Evolutionary conservation across 345 rosid genomes (phyloP).

Genomic region (Salix suchowensis): DNA sequence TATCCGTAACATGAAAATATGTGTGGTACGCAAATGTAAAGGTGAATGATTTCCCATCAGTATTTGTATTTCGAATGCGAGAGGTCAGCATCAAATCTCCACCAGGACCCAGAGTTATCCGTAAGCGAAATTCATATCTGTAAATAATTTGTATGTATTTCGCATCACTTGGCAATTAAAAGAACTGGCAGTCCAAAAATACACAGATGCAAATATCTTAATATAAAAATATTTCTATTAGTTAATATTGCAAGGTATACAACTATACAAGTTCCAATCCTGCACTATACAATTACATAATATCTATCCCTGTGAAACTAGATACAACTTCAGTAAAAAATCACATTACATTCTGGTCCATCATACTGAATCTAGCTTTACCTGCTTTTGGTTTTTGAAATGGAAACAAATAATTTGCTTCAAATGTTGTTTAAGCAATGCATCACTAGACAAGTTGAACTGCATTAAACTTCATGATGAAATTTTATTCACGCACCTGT

Average conservation of each 20-base stretch:
- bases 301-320: not conserved
- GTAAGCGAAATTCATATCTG: conserved; percentile 30
- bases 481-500: conserved; percentile 17
- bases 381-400: not conserved
- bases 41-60: conserved; percentile 29
- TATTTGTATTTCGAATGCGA: conserved; percentile 29
- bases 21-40: conserved; percentile 30
- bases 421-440: not conserved
- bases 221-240: not conserved
- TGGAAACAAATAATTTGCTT: not conserved
- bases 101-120: conserved; percentile 26
- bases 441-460: not conserved
- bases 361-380: not conserved
- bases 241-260: not conserved
- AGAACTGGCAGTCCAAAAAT: not conserved
- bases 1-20: conserved; percentile 27
- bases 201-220: not conserved
- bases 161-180: not conserved
- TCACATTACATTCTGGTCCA: not conserved
- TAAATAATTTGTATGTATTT: not conserved
- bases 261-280: not conserved
- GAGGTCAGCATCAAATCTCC: conserved; percentile 35
- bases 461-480: not conserved
- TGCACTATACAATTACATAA: not conserved
- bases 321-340: not conserved